These are phyloP conservation scores for Penicillium expansum DNA, from an alignment of 2,329 filamentous ascomycete genomes.

Conservation along the genomic window DNA sequence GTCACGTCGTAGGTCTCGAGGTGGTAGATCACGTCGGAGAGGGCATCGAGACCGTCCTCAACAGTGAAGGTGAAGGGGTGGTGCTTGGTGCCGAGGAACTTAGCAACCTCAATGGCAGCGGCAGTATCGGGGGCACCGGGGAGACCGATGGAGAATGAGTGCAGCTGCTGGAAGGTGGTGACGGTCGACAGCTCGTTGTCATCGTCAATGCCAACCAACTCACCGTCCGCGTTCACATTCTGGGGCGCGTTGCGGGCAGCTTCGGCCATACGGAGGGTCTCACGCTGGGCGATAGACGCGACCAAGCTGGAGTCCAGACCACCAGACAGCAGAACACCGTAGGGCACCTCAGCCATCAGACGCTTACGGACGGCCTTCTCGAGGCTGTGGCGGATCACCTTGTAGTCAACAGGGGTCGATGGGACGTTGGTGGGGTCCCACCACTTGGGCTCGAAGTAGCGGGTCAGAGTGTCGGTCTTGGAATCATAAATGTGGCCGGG, in stretches of 20 bases:
- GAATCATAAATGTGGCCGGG: constrained; percentile 97
- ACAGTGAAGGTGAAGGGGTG: constrained; percentile 98
- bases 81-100: constrained; percentile 96
- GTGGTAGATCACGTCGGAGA: constrained; percentile 97
- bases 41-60: constrained; percentile 92
- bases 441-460: constrained; percentile 92
- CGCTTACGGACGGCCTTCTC: constrained; percentile 93
- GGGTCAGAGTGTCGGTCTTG: constrained; percentile 75
- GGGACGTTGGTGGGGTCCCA: constrained; percentile 81
- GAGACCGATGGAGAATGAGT: constrained; percentile 98
- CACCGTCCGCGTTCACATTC: constrained; percentile 45
- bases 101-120: constrained; percentile 87
- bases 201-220: constrained; percentile 91
- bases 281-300: constrained; percentile 90
- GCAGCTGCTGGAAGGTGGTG: constrained; percentile 88
- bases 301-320: constrained; percentile 94
- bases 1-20: constrained; percentile 98
- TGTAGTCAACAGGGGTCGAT: constrained; percentile 76
- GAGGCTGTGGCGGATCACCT: constrained; percentile 73
- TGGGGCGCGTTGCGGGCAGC: constrained; percentile 51
- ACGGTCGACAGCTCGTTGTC: constrained; percentile 84
- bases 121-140: constrained; percentile 88
- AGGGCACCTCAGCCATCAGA: constrained; percentile 97
- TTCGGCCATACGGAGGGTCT: constrained; percentile 74
- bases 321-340: constrained; percentile 91